A percentile compares a stretch with the other conserved stretches of the same genome.
Evolutionary conservation across 1,139 yeast species (phyloP).

Genomic region (Yamadazyma trypodendri): DNA sequence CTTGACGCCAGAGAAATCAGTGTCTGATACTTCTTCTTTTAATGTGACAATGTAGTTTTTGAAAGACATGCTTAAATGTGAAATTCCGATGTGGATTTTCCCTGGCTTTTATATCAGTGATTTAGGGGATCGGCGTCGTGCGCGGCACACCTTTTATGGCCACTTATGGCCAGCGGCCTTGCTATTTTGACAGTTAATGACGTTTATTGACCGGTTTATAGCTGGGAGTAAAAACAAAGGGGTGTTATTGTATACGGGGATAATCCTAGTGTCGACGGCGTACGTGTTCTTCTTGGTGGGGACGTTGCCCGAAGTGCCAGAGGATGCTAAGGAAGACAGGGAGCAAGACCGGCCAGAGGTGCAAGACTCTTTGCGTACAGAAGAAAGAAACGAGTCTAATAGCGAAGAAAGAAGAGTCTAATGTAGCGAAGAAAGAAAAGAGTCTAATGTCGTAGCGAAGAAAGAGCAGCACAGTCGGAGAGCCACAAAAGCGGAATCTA

Average conservation of each 20-base stretch:
- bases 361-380: background rate
- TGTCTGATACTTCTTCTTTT: constrained; percentile 33
- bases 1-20: constrained; percentile 33
- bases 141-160: background rate
- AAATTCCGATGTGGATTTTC: background rate
- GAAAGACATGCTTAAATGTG: constrained; percentile 9
- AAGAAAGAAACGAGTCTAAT: background rate
- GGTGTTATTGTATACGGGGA: constrained; percentile 34
- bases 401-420: background rate
- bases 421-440: background rate
- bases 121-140: background rate
- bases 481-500: no score
- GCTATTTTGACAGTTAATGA: constrained; percentile 9
- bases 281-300: constrained; percentile 36
- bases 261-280: constrained; percentile 32
- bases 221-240: constrained; percentile 31
- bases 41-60: constrained; percentile 40
- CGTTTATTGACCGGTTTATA: constrained; percentile 29
- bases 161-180: background rate
- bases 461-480: no score
- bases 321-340: constrained; percentile 6
- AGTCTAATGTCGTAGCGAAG: no score
- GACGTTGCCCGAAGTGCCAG: constrained; percentile 24
- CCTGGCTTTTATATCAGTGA: background rate
- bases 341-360: background rate